Base-by-base conservation (phyloP, 2,329 filamentous ascomycete genomes). In the Aspergillus sp. region DNA sequence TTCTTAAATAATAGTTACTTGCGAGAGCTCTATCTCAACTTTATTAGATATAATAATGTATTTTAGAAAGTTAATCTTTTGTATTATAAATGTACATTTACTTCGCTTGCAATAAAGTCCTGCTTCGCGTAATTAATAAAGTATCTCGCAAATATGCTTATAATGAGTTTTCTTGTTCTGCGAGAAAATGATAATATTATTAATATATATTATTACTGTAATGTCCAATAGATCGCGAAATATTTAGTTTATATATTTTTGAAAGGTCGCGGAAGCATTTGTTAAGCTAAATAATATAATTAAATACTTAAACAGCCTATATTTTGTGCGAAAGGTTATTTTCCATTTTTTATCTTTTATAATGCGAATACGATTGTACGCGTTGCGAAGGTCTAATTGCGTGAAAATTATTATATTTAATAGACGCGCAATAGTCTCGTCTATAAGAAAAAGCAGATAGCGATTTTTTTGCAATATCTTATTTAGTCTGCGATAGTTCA, bases 401-500 rank as follows among this genome's bases (percentile, higher is more conserved):
- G 58, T 65, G 36, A 67, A 71, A 2, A 52, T 55, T 18, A 52
- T 62, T 2, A 58, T 54, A 6, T 50, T 18, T 11, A 11, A 11
- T 2, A 74, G 16, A 1, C 52, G n/a, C 24, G 72, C 60, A 18
- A 71, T 42, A 0, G 63, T 63, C 54, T 75, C 60, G 3, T 52
- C 53, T 31, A 74, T 71, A 18, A 73, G 52, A 0, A 57, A 65
- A 18, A 76, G 22, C 0, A 57, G 63, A 45, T 71, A 70, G 2
- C 57, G 26, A 58, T 75, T 66, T 54, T 77, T 76, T n/a, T 66
- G 55, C 1, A 63, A 76, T 24, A 75, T 62, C 4, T 47, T 22
- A 54, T 76, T 76, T 32, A 76, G 52, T 1, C 54, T 47, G 29
- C 61, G n/a, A 50, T 74, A 76, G 52, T 77, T 63, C 2, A 75